These are phyloP conservation scores for Globisporangium orthogonon DNA, from an alignment of 352 stramenopile genomes.

Conservation along the genomic window DNA sequence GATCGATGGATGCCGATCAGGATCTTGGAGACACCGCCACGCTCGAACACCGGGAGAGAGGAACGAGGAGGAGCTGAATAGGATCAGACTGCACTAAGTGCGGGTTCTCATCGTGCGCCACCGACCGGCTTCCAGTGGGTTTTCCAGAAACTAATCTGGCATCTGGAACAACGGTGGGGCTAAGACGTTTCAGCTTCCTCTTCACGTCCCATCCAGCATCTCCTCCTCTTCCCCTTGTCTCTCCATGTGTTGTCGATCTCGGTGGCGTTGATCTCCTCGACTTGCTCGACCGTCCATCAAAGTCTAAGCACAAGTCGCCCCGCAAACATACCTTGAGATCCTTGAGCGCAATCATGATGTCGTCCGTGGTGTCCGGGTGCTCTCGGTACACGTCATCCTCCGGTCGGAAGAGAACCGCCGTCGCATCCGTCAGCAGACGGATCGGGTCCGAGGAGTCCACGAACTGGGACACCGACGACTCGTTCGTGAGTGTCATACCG, in stretches of 20 bases:
- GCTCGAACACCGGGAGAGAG: conserved; percentile 4
- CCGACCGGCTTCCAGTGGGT: conserved; percentile 85
- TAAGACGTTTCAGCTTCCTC: conserved; percentile 81
- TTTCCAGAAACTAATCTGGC: conserved; percentile 88
- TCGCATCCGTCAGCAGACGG: conserved; percentile 92
- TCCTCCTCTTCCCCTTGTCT: background rate
- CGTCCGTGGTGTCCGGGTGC: conserved; percentile 69
- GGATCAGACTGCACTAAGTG: conserved; percentile 78
- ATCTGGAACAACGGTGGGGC: conserved; percentile 80
- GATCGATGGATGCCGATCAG: background rate
- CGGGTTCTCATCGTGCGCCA: conserved; percentile 49
- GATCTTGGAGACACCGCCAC: background rate
- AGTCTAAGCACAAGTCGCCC: background rate
- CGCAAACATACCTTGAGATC: conserved; percentile 91
- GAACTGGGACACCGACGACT: conserved; percentile 83
- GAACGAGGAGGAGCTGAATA: conserved; percentile 2
- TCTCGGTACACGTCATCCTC: conserved; percentile 79
- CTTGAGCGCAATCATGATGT: conserved; percentile 68
- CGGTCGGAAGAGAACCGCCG: conserved; percentile 88
- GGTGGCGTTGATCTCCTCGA: background rate
- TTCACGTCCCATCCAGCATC: conserved; percentile 39
- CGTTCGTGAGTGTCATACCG: conserved; percentile 79
- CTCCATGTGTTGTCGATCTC: background rate
- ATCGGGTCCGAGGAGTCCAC: conserved; percentile 91
- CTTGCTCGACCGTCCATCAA: background rate